Evolutionary conservation across 2,329 filamentous ascomycete species (phyloP), one percentile per base, ranked within the genome.

Genomic region (Helotiales sp.): DNA sequence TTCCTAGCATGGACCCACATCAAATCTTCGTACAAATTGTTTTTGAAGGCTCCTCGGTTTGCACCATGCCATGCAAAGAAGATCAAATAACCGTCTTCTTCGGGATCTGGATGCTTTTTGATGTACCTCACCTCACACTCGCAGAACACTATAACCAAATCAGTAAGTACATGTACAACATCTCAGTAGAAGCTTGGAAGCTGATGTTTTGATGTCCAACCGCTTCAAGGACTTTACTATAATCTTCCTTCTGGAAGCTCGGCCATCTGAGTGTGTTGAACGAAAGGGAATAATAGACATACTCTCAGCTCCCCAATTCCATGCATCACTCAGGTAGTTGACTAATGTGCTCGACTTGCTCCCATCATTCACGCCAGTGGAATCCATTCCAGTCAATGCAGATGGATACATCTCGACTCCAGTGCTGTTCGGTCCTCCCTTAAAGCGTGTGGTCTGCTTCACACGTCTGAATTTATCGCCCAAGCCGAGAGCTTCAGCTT

Each of bases 271-370:
- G n/a, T n/a, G n/a, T n/a, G n/a, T n/a, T n/a, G n/a, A n/a, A n/a
- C n/a, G n/a, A n/a, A n/a, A n/a, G n/a, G n/a, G n/a, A n/a, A n/a
- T n/a, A n/a, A n/a, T n/a, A n/a, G n/a, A n/a, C n/a, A n/a, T n/a
- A n/a, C n/a, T 82, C 66, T 89, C 85, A 12, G 86, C 84, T 8
- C 86, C 87, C 84, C 85, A 87, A 65, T 88, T 87, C 86, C 85
- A 89, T 1, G 87, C 85, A 69, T 89, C 86, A 7, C 83, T 79
- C 7, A 89, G 73, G 65, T 89, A 89, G 0, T 86, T 89, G 34
- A 87, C 83, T 1, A 85, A 75, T 0, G 83, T 87, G 10, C 81
- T 86, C 17, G 80, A 87, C 71, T 88, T 89, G 29, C 83, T 87
- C 1, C 84, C 84, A 68, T 89, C 86, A 63, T 89, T 89, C 57